These are phyloP conservation scores for Yamadazyma sp. DNA, from an alignment of 805 yeast species.

Conservation along the genomic window DNA sequence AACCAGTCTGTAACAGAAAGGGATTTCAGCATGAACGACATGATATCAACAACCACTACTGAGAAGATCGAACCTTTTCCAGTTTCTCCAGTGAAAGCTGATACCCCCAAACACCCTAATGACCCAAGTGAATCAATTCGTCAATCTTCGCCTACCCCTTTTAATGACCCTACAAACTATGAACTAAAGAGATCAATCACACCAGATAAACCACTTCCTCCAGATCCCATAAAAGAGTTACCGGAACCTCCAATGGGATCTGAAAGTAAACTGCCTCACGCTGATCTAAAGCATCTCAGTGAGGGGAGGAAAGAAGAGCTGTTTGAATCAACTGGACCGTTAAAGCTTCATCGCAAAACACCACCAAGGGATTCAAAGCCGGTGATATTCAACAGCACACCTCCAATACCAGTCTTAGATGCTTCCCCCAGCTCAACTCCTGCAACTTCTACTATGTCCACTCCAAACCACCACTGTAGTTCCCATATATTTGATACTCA, in stretches of 20 bases:
- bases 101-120: too few species aligned
- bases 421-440: background rate
- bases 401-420: background rate
- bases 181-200: background rate
- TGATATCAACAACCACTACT: too few species aligned
- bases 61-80: too few species aligned
- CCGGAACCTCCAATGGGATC: slow-evolving; percentile 1
- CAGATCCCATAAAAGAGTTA: slow-evolving; percentile 1
- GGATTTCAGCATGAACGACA: too few species aligned
- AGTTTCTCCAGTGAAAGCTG: too few species aligned
- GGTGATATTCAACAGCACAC: slow-evolving; percentile 1
- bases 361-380: background rate
- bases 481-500: slow-evolving; percentile 1
- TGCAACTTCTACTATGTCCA: background rate
- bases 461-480: background rate
- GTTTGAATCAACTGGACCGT: too few species aligned
- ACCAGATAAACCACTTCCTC: slow-evolving; percentile 1
- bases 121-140: too few species aligned
- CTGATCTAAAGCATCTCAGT: too few species aligned
- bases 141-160: too few species aligned
- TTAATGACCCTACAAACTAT: background rate
- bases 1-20: too few species aligned
- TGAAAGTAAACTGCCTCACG: too few species aligned
- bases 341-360: background rate
- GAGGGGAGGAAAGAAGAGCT: too few species aligned